phyloP scores from a whole-genome alignment of 1,139 yeast genomes.

The Williopsis jadinii region DNA sequence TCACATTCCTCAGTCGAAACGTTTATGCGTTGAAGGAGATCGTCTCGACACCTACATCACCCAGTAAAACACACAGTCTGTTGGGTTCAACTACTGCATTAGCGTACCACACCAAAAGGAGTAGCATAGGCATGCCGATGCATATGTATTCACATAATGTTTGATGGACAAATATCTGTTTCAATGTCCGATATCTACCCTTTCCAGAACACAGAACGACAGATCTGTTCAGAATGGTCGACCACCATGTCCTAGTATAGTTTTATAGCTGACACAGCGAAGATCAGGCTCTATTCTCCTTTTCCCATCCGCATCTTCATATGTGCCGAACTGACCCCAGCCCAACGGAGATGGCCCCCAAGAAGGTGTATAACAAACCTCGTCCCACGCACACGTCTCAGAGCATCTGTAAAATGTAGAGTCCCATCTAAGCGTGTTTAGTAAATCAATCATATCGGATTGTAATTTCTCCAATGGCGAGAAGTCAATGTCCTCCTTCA shows the following conservation, averaged over 20 bases:
- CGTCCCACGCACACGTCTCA: slow-evolving; percentile 33
- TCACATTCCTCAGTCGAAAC: too few species aligned
- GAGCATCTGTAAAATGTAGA: slow-evolving; percentile 34
- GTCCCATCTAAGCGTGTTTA: slow-evolving; percentile 35
- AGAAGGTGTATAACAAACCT: slow-evolving; percentile 46
- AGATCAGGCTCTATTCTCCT: neutral
- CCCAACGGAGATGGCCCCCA: slow-evolving; percentile 54
- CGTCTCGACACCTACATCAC: too few species aligned
- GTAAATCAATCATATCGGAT: slow-evolving; percentile 14
- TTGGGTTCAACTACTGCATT: too few species aligned
- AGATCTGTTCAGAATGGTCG: neutral
- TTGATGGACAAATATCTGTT: too few species aligned
- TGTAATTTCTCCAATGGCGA: slow-evolving; percentile 9
- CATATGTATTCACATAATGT: too few species aligned
- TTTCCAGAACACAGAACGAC: too few species aligned
- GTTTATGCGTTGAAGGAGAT: too few species aligned
- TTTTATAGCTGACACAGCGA: slow-evolving; percentile 1
- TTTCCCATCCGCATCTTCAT: neutral
- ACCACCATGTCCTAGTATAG: neutral
- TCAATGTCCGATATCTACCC: too few species aligned
- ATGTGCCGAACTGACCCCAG: slow-evolving; percentile 1
- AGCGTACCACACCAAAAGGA: too few species aligned
- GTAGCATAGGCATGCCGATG: too few species aligned
- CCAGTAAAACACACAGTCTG: too few species aligned
- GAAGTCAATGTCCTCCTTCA: slow-evolving; percentile 10